Base-by-base conservation (phyloP, 345 rosid genomes). In the Eucalyptus shirleyi region DNA sequence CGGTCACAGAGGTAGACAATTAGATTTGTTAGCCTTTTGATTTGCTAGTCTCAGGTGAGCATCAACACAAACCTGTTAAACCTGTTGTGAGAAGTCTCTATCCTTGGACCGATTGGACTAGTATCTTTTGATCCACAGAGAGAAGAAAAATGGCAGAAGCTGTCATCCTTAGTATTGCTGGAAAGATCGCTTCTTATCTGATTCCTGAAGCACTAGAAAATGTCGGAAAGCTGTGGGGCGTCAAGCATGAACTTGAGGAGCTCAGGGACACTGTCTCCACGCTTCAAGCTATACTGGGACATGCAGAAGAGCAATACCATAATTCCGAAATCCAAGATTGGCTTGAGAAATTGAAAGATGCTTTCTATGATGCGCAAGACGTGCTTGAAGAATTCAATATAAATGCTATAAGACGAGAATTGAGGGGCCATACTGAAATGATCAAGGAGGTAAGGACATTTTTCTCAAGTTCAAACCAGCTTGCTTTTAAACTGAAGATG, bases 341-440 rank as follows among this genome's bases (percentile, higher is more conserved):
- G 94, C 55, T 94, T 49, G 86, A 34, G 8, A 67, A 87, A 69
- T 88, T 93, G 18, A 91, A 87, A 72, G 92, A 88, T 6, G 92
- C 88, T 2, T 37, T 91, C 8, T 91, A 88, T 86, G 94, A 93
- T 23, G 92, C 91, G 0, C 93, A 94, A 10, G 95, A 93, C 45
- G 45, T 93, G 89, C 88, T 91, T 5, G 93, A 93, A 72, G 93
- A 91, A 40, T 40, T 93, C 87, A 86, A 91, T 3, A 87, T 91
- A 5, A 86, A 89, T 32, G 88, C 50, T 47, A 10, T 60, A n/a
- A 4, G 17, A 4, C 67, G 1, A 60, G 67, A 60, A 60, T 2
- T 60, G 2, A 60, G 67, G 67, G 67, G 15, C 32, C 67, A 60
- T 2, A 28, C 2, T 60, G 67, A 60, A 60, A 28, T 60, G 67